A percentile compares a stretch with the other conserved stretches of the same genome.
phyloP scores from a whole-genome alignment of 1,284 basidiomycete genomes.

The Quambalaria eucalypti region DNA sequence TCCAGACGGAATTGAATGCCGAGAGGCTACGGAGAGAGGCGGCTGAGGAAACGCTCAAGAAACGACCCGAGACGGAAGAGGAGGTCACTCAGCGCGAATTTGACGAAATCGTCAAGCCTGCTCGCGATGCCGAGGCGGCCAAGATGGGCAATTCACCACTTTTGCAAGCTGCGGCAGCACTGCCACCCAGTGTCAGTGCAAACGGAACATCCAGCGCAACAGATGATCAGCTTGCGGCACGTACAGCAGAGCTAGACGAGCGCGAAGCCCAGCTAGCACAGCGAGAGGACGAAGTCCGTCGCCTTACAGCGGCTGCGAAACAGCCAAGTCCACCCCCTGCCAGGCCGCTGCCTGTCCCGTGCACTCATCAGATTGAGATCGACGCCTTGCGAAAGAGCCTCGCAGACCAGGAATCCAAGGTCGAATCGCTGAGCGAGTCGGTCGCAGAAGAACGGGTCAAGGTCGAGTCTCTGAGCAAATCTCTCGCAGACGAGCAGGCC shows the following conservation, averaged over 20 bases:
- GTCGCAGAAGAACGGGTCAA: no score
- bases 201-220: background rate
- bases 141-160: background rate
- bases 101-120: constrained; percentile 5
- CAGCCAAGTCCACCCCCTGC: background rate
- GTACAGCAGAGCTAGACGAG: background rate
- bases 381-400: background rate
- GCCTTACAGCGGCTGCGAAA: background rate
- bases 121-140: background rate
- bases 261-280: background rate
- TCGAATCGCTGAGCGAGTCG: background rate
- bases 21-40: background rate
- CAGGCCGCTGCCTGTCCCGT: background rate
- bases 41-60: background rate
- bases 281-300: background rate
- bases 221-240: background rate
- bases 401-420: background rate
- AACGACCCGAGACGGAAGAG: constrained; percentile 2
- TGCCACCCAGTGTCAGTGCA: no score
- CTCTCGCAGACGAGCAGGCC: no score
- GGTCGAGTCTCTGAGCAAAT: no score
- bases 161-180: no score
- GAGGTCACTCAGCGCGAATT: constrained; percentile 9
- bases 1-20: background rate
- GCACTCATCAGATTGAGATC: background rate